Evolutionary conservation across 768 basidiomycete species (phyloP).

Genomic region (Tylopilus rubrobrunneus): DNA sequence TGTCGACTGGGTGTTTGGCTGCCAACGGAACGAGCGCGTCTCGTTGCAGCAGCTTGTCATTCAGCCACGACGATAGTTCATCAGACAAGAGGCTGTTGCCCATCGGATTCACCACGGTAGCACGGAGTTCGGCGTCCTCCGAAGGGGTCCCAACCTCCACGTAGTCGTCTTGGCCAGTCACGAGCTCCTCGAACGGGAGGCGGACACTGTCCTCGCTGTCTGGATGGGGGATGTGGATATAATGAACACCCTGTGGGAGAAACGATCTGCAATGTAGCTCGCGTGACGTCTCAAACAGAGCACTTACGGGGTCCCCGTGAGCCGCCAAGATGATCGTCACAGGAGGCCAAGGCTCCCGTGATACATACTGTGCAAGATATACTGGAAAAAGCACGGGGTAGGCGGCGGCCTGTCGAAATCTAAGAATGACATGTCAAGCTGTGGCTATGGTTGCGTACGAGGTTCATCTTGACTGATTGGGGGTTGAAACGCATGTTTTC

Average conservation of each 20-base stretch:
- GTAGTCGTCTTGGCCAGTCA: constrained; percentile 22
- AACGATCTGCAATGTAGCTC: not conserved
- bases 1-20: constrained; percentile 18
- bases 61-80: constrained; percentile 30
- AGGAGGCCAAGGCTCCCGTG: constrained; percentile 23
- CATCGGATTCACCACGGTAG: constrained; percentile 16
- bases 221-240: constrained; percentile 25
- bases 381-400: constrained; percentile 64
- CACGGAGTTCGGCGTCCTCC: constrained; percentile 17
- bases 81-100: constrained; percentile 32
- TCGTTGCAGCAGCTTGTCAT: constrained; percentile 23
- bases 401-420: constrained; percentile 44
- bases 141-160: constrained; percentile 10
- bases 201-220: constrained; percentile 11
- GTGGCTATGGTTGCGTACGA: constrained; percentile 36
- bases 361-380: constrained; percentile 53
- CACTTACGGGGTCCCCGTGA: constrained; percentile 24
- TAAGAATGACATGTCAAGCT: constrained; percentile 4
- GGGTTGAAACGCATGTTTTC: constrained; percentile 42
- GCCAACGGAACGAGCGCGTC: constrained; percentile 21
- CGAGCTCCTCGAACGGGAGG: constrained; percentile 24
- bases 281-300: not conserved
- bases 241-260: constrained; percentile 21
- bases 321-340: constrained; percentile 30
- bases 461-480: constrained; percentile 38